These are phyloP conservation scores for Colletotrichum viniferum DNA, from an alignment of 2,329 filamentous ascomycete genomes.

Conservation along the genomic window DNA sequence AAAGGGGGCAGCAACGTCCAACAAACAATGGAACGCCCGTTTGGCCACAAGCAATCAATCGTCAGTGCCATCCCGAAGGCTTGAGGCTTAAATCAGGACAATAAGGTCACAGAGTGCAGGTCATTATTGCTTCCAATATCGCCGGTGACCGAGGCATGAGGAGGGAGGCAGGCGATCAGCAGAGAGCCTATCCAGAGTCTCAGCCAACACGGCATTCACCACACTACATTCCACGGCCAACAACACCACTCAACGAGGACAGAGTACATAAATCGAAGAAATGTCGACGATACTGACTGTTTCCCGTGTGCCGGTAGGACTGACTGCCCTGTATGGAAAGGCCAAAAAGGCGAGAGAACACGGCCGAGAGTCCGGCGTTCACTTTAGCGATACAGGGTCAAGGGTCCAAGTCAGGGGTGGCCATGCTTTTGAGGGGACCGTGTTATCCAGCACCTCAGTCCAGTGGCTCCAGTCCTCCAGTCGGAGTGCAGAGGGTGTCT, in stretches of 20 bases:
- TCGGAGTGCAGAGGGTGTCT: not conserved
- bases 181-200: not conserved
- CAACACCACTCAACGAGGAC: not conserved
- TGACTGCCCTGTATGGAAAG: not conserved
- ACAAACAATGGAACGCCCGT: not conserved
- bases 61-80: not conserved
- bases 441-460: not conserved
- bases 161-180: not conserved
- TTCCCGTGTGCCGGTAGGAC: too few relatives aligned
- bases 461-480: not conserved
- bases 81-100: not conserved
- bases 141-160: not conserved
- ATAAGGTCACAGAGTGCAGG: not conserved
- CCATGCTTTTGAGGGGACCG: not conserved
- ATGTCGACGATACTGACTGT: not conserved
- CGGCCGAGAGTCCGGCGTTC: not conserved
- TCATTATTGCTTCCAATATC: not conserved
- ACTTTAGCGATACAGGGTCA: not conserved
- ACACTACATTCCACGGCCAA: not conserved
- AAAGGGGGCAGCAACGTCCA: not conserved
- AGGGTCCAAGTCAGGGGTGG: constrained; percentile 6
- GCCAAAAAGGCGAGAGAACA: not conserved
- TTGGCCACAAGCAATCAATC: not conserved
- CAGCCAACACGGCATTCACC: not conserved
- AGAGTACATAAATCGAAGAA: not conserved